These are phyloP conservation scores for Gossypium schwendimanii DNA, from an alignment of 441 rosid species.

Conservation along the genomic window DNA sequence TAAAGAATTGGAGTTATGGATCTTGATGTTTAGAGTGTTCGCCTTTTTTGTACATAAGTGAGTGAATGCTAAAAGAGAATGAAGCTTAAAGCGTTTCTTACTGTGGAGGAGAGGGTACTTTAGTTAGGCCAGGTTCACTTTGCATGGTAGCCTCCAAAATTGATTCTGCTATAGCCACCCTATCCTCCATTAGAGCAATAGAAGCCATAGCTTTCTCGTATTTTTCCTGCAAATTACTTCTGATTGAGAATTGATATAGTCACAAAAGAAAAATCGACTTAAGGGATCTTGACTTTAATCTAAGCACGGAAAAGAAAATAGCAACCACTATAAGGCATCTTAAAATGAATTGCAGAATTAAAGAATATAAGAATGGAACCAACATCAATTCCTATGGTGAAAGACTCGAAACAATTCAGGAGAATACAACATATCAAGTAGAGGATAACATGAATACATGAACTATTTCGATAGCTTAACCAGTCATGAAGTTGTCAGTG, in stretches of 20 bases:
- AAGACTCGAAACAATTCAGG: background rate
- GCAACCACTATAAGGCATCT: background rate
- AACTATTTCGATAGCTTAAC: background rate
- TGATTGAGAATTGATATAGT: slow-evolving; percentile 6
- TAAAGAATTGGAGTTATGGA: background rate
- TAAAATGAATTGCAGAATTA: background rate
- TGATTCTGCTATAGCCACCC: slow-evolving; percentile 60
- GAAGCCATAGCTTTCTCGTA: slow-evolving; percentile 48
- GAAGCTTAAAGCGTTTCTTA: slow-evolving; percentile 13
- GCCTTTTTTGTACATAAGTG: background rate
- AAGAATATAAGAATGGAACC: background rate
- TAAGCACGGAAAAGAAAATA: background rate
- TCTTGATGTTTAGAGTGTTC: background rate
- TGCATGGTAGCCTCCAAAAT: slow-evolving; percentile 60
- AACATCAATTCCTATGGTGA: background rate
- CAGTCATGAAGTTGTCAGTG: background rate
- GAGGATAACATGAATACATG: too few species aligned
- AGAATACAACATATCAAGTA: background rate
- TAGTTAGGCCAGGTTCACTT: slow-evolving; percentile 50
- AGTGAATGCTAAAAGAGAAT: background rate
- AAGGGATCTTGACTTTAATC: background rate
- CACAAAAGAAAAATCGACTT: background rate
- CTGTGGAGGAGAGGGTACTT: slow-evolving; percentile 49
- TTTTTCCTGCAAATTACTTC: slow-evolving; percentile 41
- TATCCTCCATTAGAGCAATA: slow-evolving; percentile 52